Evolutionary conservation across 257 asterid genomes (phyloP), one percentile per base, ranked within the genome.

Genomic region (Henckelia pumila): DNA sequence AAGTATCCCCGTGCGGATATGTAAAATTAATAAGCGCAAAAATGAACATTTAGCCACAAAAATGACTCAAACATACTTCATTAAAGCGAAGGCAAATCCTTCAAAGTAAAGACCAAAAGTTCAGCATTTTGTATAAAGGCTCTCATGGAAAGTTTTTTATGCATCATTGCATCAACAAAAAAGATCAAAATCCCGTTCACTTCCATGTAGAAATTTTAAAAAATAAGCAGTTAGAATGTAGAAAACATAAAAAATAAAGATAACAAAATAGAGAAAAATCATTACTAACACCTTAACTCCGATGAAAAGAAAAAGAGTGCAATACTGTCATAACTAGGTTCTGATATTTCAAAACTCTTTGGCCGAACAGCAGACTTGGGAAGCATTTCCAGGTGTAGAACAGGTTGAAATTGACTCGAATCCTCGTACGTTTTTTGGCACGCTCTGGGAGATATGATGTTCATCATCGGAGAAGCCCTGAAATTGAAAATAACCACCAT

Each of bases 301-400:
- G 80, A 64, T 20, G 95, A 85, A 59, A 92, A 86, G 83, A 92
- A 87, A 79, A 85, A 92, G 53, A 89, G 86, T n/a, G 91, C 95
- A 52, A 89, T 92, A 69, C 62, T 66, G 23, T 83, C 88, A 61
- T 71, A 82, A 59, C 75, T 60, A 9, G 97, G 97, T 47, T 64
- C 71, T 40, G 77, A 60, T 21, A 7, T 79, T 73, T 49, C 24
- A 67, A 92, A 92, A 64, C 89, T 83, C 73, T 83, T 83, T 3
- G 95, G 98, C 98, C 97, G 86, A 60, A 88, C 74, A 20, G 67
- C 78, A 23, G 76, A 26, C 69, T 72, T 89, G 1, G 93, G 88
- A 70, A 80, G 74, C 88, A 89, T 83, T 83, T 85, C 91, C 44
- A 89, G 74, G 21, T 69, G 71, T 70, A 92, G 86, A 75, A 70